Evolutionary conservation across 2,329 filamentous ascomycete genomes (phyloP), one percentile per base, ranked within the genome.

Genomic region (Aspergillus intermedius): DNA sequence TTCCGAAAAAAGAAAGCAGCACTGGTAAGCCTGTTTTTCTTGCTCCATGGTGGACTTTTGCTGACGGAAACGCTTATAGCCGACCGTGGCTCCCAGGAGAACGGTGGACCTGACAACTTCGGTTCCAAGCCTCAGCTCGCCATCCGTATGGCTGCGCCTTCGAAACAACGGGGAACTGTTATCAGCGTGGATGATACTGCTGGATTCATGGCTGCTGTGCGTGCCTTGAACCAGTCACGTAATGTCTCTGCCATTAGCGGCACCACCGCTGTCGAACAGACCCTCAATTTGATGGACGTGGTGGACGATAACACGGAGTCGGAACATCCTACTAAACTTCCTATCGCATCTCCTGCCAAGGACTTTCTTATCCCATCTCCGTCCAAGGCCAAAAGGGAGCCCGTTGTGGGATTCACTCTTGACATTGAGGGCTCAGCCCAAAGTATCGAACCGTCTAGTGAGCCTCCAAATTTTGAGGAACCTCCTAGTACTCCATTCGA

Each of bases 181-280:
- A 51, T 57, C 23, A 23, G 58, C 30, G 40, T 64, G 10, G 57
- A 63, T 45, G 60, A 64, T 44, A 57, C 59, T 8, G 55, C 54
- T 47, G 58, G 49, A 45, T 64, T 64, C 30, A 59, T 64, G 58
- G 59, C 55, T 22, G 61, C 58, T 44, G 54, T 59, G 47, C 56
- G 58, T 21, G 47, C 52, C 32, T 49, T 57, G 19, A 57, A 49
- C 15, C 25, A 30, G n/a, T 35, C 44, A 42, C 43, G 39, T 13
- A 19, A 42, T 5, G 15, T 37, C 25, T 30, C 44, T 17, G n/a
- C 34, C 34, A 10, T 37, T 19, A 37, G 25, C 10, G 10, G 25
- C 25, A 30, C 25, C 25, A 30, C 10, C 4, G 25, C 25, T 30
- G 25, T 30, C 25, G 25, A 30, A 12, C 34, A 37, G 34, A 37